Conservation (phyloP, 768 basidiomycete genomes). For the Pleurotus sapidus region DNA sequence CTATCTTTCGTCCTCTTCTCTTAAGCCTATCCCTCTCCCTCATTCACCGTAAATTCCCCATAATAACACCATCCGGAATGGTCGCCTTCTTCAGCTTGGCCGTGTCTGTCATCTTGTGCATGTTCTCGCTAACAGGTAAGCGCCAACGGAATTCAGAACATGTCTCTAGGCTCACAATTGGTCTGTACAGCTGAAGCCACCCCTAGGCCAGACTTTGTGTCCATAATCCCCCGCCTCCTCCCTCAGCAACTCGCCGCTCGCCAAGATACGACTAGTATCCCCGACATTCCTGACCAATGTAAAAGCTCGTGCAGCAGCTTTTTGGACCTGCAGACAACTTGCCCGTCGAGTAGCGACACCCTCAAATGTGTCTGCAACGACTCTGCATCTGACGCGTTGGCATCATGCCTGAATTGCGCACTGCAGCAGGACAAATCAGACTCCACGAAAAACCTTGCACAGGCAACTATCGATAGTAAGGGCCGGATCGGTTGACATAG, state of each 20-base stretch:
- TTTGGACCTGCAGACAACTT: background rate
- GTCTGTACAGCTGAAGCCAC: background rate
- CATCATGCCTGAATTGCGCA: background rate
- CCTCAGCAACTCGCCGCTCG: background rate
- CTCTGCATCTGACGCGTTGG: background rate
- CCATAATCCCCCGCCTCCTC: background rate
- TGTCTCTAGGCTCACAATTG: background rate
- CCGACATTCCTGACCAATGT: background rate
- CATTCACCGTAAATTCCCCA: background rate
- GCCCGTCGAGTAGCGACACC: background rate
- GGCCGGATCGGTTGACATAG: background rate
- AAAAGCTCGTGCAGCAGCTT: background rate
- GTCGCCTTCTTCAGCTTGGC: slow-evolving; percentile 1
- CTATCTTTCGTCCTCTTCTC: background rate
- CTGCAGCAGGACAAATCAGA: background rate
- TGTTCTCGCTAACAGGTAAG: background rate
- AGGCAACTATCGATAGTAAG: background rate
- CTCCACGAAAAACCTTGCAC: background rate
- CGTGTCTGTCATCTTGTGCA: background rate
- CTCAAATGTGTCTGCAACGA: background rate
- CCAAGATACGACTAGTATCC: background rate
- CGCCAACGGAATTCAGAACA: background rate
- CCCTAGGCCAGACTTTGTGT: background rate
- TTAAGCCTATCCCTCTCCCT: background rate
- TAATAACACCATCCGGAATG: background rate